Conservation (phyloP, 164 flowering plant species). For the Vitis vinifera region DNA sequence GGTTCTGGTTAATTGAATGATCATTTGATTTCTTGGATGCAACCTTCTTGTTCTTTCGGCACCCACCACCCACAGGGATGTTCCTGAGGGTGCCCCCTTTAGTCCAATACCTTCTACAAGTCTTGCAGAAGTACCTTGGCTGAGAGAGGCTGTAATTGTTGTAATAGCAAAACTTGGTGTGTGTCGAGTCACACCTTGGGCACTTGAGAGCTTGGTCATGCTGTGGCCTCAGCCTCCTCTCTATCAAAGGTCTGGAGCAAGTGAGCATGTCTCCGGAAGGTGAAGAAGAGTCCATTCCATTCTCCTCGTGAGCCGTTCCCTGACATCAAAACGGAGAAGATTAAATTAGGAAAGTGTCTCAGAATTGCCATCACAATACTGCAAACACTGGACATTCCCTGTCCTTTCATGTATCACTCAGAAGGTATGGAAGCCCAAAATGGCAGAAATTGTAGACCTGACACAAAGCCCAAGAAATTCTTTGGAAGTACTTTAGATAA, state of each 20-base stretch:
- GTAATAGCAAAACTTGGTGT: slow-evolving; percentile 86
- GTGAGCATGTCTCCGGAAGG: slow-evolving; percentile 53
- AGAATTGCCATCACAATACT: not conserved
- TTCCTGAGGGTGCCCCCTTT: slow-evolving; percentile 79
- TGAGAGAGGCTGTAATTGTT: slow-evolving; percentile 86
- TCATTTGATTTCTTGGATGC: slow-evolving; percentile 35
- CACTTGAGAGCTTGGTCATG: slow-evolving; percentile 74
- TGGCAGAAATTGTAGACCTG: too few relatives aligned
- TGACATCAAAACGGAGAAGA: slow-evolving; percentile 11
- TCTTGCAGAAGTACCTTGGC: slow-evolving; percentile 84
- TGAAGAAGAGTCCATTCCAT: slow-evolving; percentile 53
- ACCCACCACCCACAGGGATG: slow-evolving; percentile 85
- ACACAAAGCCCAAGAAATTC: too few relatives aligned
- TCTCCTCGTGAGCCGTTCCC: slow-evolving; percentile 54
- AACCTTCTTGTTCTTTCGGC: slow-evolving; percentile 62
- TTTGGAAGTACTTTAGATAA: too few relatives aligned
- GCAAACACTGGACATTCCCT: not conserved
- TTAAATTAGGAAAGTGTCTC: not conserved
- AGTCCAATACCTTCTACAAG: slow-evolving; percentile 85
- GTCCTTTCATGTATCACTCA: too few relatives aligned
- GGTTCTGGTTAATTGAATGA: slow-evolving; percentile 15
- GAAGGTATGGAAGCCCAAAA: too few relatives aligned
- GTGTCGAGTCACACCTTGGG: slow-evolving; percentile 77
- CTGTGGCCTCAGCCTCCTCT: slow-evolving; percentile 63
- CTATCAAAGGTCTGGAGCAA: slow-evolving; percentile 52